phyloP scores from a whole-genome alignment of 2,329 filamentous ascomycete species.

The Cercospora zeae-maydis region DNA sequence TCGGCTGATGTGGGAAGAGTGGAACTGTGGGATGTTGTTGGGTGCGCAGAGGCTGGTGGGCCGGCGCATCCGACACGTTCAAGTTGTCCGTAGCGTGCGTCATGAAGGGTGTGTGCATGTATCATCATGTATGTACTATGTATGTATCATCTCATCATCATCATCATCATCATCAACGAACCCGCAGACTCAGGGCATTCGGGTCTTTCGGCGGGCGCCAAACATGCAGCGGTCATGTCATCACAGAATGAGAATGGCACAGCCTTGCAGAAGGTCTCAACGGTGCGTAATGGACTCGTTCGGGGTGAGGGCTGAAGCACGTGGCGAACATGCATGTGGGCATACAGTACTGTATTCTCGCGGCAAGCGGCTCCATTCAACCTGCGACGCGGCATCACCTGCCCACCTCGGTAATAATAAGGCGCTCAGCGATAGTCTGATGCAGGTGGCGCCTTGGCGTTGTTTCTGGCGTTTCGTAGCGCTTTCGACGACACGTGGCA shows the following conservation, averaged over 20 bases:
- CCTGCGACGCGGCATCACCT: conserved; percentile 15
- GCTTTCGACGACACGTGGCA: conserved; percentile 14
- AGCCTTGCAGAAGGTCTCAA: not conserved
- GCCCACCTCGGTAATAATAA: conserved; percentile 9
- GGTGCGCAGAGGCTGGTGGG: too few species aligned
- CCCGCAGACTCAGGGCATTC: not conserved
- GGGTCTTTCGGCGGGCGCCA: not conserved
- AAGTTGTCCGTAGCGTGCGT: too few species aligned
- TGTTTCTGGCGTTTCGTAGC: not conserved
- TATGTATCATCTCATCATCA: too few species aligned
- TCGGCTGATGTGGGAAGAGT: too few species aligned
- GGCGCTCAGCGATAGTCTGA: not conserved
- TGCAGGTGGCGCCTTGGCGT: conserved; percentile 8
- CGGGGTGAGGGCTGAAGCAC: not conserved
- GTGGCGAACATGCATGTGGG: conserved; percentile 17
- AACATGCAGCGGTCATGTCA: not conserved
- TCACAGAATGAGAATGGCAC: too few species aligned
- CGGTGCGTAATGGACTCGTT: too few species aligned
- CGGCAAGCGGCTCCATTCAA: conserved; percentile 16
- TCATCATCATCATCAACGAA: too few species aligned
- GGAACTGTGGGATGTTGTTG: too few species aligned
- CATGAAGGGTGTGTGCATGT: too few species aligned
- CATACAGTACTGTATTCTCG: too few species aligned
- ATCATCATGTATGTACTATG: too few species aligned
- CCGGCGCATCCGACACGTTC: too few species aligned